Base-by-base conservation (phyloP, 257 asterid species). In the Fraxinus anomala region DNA sequence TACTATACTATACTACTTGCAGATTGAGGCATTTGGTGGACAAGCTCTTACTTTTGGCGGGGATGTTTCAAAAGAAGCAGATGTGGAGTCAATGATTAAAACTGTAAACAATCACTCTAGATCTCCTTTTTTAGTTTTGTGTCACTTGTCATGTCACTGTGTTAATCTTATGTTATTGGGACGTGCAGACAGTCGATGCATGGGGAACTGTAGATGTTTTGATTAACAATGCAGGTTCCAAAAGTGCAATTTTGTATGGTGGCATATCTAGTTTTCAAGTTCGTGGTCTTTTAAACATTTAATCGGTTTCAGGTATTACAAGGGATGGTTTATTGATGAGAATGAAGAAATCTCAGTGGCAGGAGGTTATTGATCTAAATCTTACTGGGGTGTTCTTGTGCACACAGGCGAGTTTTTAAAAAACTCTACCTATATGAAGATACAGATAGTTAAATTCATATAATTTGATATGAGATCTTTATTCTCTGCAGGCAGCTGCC, bases 61-160 rank as follows among this genome's bases (percentile, higher is more conserved):
- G 84, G 97, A 95, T 86, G 99, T 95, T 77, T 91, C 97, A 19
- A 95, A 95, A 86, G 99, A 93, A 92, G 92, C 90, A 76, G 99
- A 89, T 75, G 99, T 93, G 74, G 89, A 88, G 54, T 83, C 97
- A 49, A 95, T 95, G 99, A 89, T 93, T 40, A 95, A 93, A 88
- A 88, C 99, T 71, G 99, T 91, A 85, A 84, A 87, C 79, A 40
- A 77, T 68, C 68, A 69, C 54, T 70, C 42, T 1, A 70, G 23
- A 79, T 77, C 65, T 37, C 77, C 26, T 2, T 67, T 77, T 69
- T 56, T 49, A 74, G 77, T 21, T 74, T 69, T 76, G 76, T 36
- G 16, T 26, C 36, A 70, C 16, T 3, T 4, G 49, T 47, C 28
- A 21, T 6, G 39, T 80, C 56, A 31, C 69, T 76, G 74, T 78